These are phyloP conservation scores for Paramecium bursaria DNA, from an alignment of 73 alveolate species.

Conservation along the genomic window DNA sequence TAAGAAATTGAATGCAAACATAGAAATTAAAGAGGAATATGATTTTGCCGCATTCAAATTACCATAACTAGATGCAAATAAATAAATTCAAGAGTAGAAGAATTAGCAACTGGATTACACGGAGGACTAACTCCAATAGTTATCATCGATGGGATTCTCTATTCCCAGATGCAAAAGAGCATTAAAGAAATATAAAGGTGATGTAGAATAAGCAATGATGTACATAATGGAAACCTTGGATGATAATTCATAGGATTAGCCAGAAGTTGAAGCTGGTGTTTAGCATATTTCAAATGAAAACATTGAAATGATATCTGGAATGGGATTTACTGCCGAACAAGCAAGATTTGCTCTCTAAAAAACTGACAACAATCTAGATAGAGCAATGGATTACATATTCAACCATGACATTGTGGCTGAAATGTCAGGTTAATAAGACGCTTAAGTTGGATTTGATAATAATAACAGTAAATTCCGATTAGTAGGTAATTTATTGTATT, in stretches of 20 bases:
- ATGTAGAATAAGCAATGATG: conserved; percentile 89
- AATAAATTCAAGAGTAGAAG: conserved; percentile 73
- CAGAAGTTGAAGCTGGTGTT: conserved; percentile 76
- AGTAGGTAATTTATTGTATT: conserved; percentile 4
- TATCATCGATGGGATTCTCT: conserved; percentile 94
- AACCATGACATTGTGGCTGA: conserved; percentile 82
- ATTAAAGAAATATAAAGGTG: conserved; percentile 80
- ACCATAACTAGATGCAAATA: conserved; percentile 81
- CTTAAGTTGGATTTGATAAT: conserved; percentile 2
- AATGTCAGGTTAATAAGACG: background rate
- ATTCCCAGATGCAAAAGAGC: conserved; percentile 96
- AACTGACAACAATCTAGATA: conserved; percentile 85
- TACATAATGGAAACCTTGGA: conserved; percentile 93
- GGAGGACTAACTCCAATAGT: conserved; percentile 79
- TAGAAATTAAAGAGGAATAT: conserved; percentile 82
- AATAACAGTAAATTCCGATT: conserved; percentile 6
- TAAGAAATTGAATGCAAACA: conserved; percentile 89
- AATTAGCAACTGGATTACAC: conserved; percentile 84
- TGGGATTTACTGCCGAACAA: conserved; percentile 93
- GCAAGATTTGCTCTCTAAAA: conserved; percentile 83
- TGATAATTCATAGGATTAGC: conserved; percentile 81
- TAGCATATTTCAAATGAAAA: conserved; percentile 71
- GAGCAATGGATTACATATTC: conserved; percentile 93
- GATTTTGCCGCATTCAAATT: conserved; percentile 77
- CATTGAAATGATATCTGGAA: conserved; percentile 66